Evolutionary conservation across 192 early-diverging fungal genomes (phyloP), one percentile per base, ranked within the genome.

Genomic region (Thamnidium elegans): DNA sequence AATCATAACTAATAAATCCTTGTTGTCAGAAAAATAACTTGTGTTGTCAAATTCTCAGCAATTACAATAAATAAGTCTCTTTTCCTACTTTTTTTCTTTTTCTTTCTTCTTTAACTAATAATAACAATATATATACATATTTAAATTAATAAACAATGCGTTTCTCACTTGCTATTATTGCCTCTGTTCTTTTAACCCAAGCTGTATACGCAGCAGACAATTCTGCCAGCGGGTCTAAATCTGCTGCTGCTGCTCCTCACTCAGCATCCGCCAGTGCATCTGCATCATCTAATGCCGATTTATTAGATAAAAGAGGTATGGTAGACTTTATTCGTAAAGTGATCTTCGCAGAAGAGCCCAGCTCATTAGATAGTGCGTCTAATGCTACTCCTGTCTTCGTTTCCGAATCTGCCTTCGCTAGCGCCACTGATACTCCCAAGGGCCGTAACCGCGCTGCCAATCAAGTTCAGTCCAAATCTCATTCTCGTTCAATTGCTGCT

Each of bases 161-260:
- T 23, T 50, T 66, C 55, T 45, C 34, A 19, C 55, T 66, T 54
- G 44, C 65, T 66, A 11, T 66, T 47, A n/a, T 66, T 23, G 53
- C 65, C 21, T 30, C 51, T 1, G 43, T 47, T 34, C 26, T 66
- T 19, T 26, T 66, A 39, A 34, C 53, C 21, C 36, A 65, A 45
- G 63, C 63, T 7, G 45, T 65, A n/a, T 65, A 34, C 32, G 63
- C 63, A 26, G 58, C n/a, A 23, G 2, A 8, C 21, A 20, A 6
- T 13, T 59, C 39, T 14, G 31, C 15, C 46, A 48, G 13, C 2
- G 1, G 15, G 1, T 48, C 46, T n/a, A 13, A 7, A n/a, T 48
- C 46, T 48, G 46, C 46, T 48, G 0, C 4, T n/a, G 15, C 13
- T n/a, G 46, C 36, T 4, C 0, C 36, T 26, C 26, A 26, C 26